Evolutionary conservation across 2,329 filamentous ascomycete species (phyloP).

Genomic region (Balansia obtecta): DNA sequence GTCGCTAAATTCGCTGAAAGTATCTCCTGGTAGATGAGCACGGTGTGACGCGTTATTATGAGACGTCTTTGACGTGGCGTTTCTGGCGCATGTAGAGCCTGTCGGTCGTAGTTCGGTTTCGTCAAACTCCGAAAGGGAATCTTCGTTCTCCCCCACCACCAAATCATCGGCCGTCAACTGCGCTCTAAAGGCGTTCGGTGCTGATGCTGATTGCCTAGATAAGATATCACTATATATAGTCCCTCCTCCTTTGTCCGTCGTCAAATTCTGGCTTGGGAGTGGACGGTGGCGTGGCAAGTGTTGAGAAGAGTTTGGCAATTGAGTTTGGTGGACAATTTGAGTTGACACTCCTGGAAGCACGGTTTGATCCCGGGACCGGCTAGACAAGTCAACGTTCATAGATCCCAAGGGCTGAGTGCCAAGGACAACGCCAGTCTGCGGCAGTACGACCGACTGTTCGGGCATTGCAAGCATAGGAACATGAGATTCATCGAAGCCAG

Average conservation of each 20-base stretch:
- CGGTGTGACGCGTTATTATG: constrained; percentile 1
- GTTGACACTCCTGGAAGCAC: constrained; percentile 22
- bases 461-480: constrained; percentile 20
- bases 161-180: background rate
- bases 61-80: background rate
- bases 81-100: constrained; percentile 1
- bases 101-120: constrained; percentile 12
- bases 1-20: constrained; percentile 36
- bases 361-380: constrained; percentile 20
- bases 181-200: constrained; percentile 2
- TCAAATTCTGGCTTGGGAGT: constrained; percentile 10
- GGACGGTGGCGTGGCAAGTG: constrained; percentile 9
- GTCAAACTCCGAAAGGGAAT: constrained; percentile 19
- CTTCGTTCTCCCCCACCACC: constrained; percentile 12
- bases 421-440: constrained; percentile 23
- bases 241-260: constrained; percentile 15
- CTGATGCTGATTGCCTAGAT: constrained; percentile 12
- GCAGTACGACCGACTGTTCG: constrained; percentile 5
- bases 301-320: constrained; percentile 22
- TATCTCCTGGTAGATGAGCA: constrained; percentile 15
- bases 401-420: constrained; percentile 29
- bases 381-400: constrained; percentile 20
- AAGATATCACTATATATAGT: constrained; percentile 13
- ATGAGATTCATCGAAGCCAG: constrained; percentile 30
- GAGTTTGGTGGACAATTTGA: constrained; percentile 41